These are phyloP conservation scores for Asclepias syriaca DNA, from an alignment of 257 asterid genomes.

Conservation along the genomic window DNA sequence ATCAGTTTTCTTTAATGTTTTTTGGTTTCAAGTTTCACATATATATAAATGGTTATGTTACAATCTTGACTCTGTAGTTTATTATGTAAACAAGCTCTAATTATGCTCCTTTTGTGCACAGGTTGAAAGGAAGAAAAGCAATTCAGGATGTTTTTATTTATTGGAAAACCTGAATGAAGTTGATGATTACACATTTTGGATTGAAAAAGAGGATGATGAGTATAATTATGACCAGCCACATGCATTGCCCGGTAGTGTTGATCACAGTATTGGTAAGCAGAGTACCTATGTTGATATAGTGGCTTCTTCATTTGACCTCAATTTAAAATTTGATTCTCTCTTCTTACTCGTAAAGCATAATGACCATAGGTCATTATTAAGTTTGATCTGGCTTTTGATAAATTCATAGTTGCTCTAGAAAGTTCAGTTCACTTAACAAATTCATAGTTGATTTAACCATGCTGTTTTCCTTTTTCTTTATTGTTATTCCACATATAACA, in stretches of 20 bases:
- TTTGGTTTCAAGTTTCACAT: background rate
- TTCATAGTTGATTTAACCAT: background rate
- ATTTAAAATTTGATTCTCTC: background rate
- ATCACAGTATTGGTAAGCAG: conserved; percentile 50
- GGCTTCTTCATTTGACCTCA: background rate
- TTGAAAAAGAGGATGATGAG: conserved; percentile 56
- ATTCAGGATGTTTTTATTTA: conserved; percentile 70
- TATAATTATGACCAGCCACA: conserved; percentile 35
- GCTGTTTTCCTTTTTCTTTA: background rate
- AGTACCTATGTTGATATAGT: conserved; percentile 3
- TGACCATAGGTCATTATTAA: background rate
- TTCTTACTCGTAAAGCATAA: background rate
- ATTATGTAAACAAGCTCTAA: background rate
- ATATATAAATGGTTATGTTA: background rate
- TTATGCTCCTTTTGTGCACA: conserved; percentile 34
- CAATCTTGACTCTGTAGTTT: background rate
- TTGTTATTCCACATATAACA: background rate
- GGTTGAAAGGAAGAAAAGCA: conserved; percentile 71
- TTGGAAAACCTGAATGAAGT: conserved; percentile 84
- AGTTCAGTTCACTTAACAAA: background rate
- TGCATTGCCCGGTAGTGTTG: conserved; percentile 51
- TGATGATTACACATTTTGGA: conserved; percentile 82
- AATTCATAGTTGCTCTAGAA: background rate
- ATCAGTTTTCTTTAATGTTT: background rate
- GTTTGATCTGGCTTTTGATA: background rate